Evolutionary conservation across 345 rosid genomes (phyloP).

Genomic region (Firmiana major): DNA sequence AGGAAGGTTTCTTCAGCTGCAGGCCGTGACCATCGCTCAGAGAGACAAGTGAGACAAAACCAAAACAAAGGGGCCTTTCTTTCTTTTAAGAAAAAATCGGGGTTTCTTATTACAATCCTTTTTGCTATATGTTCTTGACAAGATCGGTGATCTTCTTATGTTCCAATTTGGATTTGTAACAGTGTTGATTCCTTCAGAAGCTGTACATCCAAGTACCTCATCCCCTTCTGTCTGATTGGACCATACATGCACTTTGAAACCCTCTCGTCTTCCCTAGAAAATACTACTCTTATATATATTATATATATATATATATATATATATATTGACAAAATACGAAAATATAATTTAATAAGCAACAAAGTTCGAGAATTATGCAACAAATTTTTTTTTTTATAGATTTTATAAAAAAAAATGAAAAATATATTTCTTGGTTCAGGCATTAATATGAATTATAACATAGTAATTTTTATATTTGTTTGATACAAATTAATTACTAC

Average conservation of each 20-base stretch:
- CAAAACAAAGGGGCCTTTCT: not conserved
- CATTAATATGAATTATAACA: too few relatives aligned
- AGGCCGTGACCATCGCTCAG: not conserved
- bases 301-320: not conserved
- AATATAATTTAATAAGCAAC: not conserved
- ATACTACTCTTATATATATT: not conserved
- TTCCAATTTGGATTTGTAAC: constrained; percentile 33
- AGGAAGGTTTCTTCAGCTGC: not conserved
- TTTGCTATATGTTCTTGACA: constrained; percentile 16
- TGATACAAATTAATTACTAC: too few relatives aligned
- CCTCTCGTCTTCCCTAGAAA: not conserved
- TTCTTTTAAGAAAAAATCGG: not conserved
- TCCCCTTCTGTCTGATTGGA: constrained; percentile 15
- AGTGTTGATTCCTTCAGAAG: constrained; percentile 7
- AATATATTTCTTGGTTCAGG: too few relatives aligned
- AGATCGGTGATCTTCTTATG: constrained; percentile 25
- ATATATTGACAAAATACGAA: not conserved
- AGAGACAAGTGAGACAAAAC: not conserved
- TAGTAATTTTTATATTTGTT: too few relatives aligned
- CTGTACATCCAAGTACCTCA: not conserved
- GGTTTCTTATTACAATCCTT: not conserved
- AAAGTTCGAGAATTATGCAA: not conserved
- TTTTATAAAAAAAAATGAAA: too few relatives aligned
- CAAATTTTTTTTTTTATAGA: too few relatives aligned
- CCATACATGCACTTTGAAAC: constrained; percentile 9